Base-by-base conservation (phyloP, 2,329 filamentous ascomycete species). In the Phyllosticta citribraziliensis region DNA sequence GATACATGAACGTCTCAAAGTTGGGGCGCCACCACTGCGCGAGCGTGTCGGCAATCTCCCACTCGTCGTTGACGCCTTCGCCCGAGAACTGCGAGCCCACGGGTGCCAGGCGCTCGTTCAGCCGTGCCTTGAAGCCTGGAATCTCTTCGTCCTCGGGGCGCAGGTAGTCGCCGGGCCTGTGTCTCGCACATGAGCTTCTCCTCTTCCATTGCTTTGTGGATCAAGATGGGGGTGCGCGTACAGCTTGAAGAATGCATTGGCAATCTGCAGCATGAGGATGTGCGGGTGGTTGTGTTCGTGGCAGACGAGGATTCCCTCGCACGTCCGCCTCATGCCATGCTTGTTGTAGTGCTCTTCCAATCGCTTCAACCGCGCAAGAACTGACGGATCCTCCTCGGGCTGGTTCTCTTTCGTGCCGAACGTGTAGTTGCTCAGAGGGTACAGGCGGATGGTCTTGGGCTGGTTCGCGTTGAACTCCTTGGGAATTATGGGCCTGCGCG, bases 1-100 rank as follows among this genome's bases (percentile, higher is more conserved):
- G 94, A 74, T 99, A 99, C 91, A 99, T 97, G 81, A 97, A 97
- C 2, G 94, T 97, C 80, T 99, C 94, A 73, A 97, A 97, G 79
- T 97, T 99, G 59, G 94, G 94, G 62, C 94, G 83, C 91, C 93
- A 99, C 94, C 94, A 99, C 78, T 97, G 92, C 59, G 94, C 93
- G 61, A 99, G 82, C 56, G 92, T 96, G 73, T 97, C 94, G 68
- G 89, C 91, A 67, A 99, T 86, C 73, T 95, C 84, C 94, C 94
- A 99, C 71, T 96, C 91, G 65, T 89, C 89, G 73, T 93, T 92
- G 68, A 94, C 89, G 56, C 89, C 89, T 74, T 95, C 89, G 64
- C 91, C 89, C 25, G 89, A 82, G 68, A 88, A 87, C 65, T 87
- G 85, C 56, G 88, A 87, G 59, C 91, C 91, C n/a, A 94, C 89